Conservation (phyloP, 257 asterid genomes). For the Capsicum baccatum region DNA sequence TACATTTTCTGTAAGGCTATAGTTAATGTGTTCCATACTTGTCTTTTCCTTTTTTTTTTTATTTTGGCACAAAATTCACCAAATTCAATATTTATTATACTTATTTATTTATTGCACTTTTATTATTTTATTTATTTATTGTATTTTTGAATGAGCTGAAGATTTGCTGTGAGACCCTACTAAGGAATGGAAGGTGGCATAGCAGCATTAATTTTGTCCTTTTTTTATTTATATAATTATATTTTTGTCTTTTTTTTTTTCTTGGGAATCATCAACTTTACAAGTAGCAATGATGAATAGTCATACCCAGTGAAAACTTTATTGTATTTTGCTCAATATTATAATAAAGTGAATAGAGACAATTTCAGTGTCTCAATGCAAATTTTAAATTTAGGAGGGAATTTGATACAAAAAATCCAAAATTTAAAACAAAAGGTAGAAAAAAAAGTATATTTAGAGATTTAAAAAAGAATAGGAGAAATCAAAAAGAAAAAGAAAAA, state of each 20-base stretch:
- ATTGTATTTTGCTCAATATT: neutral
- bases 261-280: conserved; percentile 27
- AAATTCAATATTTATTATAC: neutral
- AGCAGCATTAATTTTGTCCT: conserved; percentile 25
- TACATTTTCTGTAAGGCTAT: neutral
- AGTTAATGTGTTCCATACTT: conserved; percentile 11
- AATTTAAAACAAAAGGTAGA: neutral
- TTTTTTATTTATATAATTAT: neutral
- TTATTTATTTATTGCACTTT: neutral
- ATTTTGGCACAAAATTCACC: conserved; percentile 15
- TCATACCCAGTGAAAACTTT: neutral
- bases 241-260: neutral
- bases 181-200: conserved; percentile 21
- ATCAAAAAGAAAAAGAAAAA: neutral
- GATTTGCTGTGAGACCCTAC: conserved; percentile 26
- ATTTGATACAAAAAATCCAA: conserved; percentile 18
- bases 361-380: neutral
- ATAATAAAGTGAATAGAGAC: conserved; percentile 20
- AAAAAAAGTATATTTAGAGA: neutral
- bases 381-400: conserved; percentile 31
- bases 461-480: neutral
- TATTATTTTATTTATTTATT: neutral
- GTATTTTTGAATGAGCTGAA: conserved; percentile 27
- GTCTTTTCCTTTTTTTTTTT: neutral
- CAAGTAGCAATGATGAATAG: conserved; percentile 10